Evolutionary conservation across 768 basidiomycete genomes (phyloP).

Genomic region (Phlegmacium glaucopus): DNA sequence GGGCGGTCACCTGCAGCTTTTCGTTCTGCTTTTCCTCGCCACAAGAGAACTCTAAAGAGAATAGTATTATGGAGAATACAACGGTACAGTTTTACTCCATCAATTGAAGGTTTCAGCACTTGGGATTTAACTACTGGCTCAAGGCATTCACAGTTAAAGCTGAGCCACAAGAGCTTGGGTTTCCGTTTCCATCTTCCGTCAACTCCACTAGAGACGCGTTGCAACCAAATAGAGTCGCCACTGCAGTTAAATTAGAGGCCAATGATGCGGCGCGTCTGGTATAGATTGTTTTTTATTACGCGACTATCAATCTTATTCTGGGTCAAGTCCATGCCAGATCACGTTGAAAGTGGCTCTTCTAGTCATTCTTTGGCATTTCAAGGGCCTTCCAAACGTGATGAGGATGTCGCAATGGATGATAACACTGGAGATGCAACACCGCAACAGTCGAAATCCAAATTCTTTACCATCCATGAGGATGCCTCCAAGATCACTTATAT

Average conservation of each 20-base stretch:
- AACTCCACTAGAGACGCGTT: slow-evolving; percentile 3
- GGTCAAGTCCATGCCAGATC: too few relatives aligned
- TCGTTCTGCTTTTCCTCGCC: too few relatives aligned
- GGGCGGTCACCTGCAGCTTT: too few relatives aligned
- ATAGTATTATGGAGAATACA: neutral
- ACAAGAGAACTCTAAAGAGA: slow-evolving; percentile 6
- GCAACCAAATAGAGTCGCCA: neutral
- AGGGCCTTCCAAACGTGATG: neutral
- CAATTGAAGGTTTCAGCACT: too few relatives aligned
- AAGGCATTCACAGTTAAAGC: slow-evolving; percentile 21
- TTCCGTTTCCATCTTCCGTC: too few relatives aligned
- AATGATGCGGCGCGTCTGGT: slow-evolving; percentile 24
- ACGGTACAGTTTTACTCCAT: slow-evolving; percentile 1
- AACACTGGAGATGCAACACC: neutral
- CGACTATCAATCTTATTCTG: too few relatives aligned
- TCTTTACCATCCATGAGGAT: slow-evolving; percentile 35
- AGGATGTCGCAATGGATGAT: neutral
- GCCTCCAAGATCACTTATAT: slow-evolving; percentile 42
- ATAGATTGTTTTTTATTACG: neutral
- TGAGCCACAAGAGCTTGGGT: slow-evolving; percentile 21
- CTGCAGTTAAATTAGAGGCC: slow-evolving; percentile 29
- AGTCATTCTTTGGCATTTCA: too few relatives aligned
- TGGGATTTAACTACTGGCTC: neutral
- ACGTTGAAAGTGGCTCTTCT: slow-evolving; percentile 9
- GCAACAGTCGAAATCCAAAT: slow-evolving; percentile 5